These are phyloP conservation scores for Grosmannia huntii DNA, from an alignment of 2,329 filamentous ascomycete species.

Conservation along the genomic window DNA sequence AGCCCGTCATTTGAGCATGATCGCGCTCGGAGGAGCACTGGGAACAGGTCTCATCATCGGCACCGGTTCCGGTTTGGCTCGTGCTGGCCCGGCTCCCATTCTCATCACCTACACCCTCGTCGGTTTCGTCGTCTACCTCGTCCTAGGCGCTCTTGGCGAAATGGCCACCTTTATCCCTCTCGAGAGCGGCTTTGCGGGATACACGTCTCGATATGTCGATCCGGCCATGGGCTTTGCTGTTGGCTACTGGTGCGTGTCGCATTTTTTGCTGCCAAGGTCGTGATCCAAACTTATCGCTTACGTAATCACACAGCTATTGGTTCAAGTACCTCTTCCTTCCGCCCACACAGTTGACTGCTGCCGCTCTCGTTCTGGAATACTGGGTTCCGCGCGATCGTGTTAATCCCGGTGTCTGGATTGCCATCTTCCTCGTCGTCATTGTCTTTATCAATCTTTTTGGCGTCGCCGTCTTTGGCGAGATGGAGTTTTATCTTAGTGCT, in stretches of 20 bases:
- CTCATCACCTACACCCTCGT: constrained; percentile 29
- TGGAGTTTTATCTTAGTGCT: constrained; percentile 32
- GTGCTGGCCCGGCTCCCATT: constrained; percentile 31
- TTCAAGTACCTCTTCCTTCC: constrained; percentile 28
- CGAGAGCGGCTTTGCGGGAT: constrained; percentile 51
- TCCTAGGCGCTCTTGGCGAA: constrained; percentile 55
- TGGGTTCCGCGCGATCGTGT: constrained; percentile 37
- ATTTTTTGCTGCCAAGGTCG: not conserved
- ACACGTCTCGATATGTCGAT: constrained; percentile 51
- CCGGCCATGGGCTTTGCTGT: constrained; percentile 47
- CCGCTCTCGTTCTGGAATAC: constrained; percentile 24
- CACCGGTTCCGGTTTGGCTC: constrained; percentile 33
- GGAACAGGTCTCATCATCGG: constrained; percentile 31
- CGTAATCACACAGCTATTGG: constrained; percentile 20
- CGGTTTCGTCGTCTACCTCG: constrained; percentile 40
- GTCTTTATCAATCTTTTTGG: constrained; percentile 58
- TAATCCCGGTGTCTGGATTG: constrained; percentile 59
- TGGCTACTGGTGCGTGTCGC: constrained; percentile 44
- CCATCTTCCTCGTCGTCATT: constrained; percentile 60
- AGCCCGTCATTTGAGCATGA: constrained; percentile 3
- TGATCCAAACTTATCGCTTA: not conserved
- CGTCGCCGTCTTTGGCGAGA: constrained; percentile 22
- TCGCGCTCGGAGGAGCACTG: constrained; percentile 3
- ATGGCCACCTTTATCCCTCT: constrained; percentile 56
- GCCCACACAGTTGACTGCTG: constrained; percentile 26